phyloP scores from a whole-genome alignment of 306 rosid species.

The Acacia acuminata region DNA sequence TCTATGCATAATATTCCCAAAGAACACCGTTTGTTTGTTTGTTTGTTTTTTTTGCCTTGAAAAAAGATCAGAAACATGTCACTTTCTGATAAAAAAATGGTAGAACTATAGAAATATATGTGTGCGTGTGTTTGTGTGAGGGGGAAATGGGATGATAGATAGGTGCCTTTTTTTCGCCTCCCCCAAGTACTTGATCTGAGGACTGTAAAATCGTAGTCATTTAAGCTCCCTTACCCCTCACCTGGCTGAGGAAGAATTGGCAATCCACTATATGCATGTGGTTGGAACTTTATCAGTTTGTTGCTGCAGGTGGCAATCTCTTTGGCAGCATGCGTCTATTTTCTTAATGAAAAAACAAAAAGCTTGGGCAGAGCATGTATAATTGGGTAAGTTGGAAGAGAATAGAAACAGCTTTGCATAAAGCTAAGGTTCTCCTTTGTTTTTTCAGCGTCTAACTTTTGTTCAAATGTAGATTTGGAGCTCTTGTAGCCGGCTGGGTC shows the following conservation, averaged over 20 bases:
- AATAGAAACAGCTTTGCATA: slow-evolving; percentile 9
- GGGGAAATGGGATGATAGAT: background rate
- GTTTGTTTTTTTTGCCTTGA: background rate
- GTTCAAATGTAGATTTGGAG: slow-evolving; percentile 68
- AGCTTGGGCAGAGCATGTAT: slow-evolving; percentile 82
- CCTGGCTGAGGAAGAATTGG: too few relatives aligned
- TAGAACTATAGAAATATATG: background rate
- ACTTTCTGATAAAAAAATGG: background rate
- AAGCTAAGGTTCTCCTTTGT: background rate
- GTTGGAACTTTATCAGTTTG: slow-evolving; percentile 4
- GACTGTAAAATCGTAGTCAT: background rate
- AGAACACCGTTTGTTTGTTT: background rate
- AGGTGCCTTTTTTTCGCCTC: background rate
- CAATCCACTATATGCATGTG: too few relatives aligned
- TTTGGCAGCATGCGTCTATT: slow-evolving; percentile 96
- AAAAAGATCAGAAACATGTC: background rate
- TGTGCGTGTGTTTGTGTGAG: background rate
- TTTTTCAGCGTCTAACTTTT: slow-evolving; percentile 16
- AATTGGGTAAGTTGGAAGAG: slow-evolving; percentile 61
- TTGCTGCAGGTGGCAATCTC: slow-evolving; percentile 87
- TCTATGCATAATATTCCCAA: slow-evolving; percentile 18
- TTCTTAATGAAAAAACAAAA: slow-evolving; percentile 95
- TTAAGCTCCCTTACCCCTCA: background rate
- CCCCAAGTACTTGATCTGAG: slow-evolving; percentile 20
- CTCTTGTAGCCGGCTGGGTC: slow-evolving; percentile 85